Evolutionary conservation across 2,329 filamentous ascomycete species (phyloP).

Genomic region (Pseudogymnoascus sp.): DNA sequence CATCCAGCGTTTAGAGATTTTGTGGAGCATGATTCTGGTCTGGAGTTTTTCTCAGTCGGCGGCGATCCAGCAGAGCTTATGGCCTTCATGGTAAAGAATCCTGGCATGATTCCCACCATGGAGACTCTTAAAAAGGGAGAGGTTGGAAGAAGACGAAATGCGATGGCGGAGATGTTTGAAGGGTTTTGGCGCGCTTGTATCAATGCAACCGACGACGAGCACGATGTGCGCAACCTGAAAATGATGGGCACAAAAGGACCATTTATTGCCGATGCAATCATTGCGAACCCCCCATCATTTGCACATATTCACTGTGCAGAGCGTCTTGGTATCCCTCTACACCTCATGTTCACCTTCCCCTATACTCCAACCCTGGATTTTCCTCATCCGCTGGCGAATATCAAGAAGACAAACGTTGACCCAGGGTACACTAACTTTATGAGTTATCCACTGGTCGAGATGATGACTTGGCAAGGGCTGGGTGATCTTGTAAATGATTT

Average conservation of each 20-base stretch:
- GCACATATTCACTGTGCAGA: slow-evolving; percentile 75
- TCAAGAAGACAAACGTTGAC: slow-evolving; percentile 60
- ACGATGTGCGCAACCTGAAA: slow-evolving; percentile 50
- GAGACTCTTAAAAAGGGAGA: slow-evolving; percentile 67
- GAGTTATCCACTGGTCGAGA: slow-evolving; percentile 67
- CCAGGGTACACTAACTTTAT: slow-evolving; percentile 68
- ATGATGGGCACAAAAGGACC: slow-evolving; percentile 55
- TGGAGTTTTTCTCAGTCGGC: slow-evolving; percentile 75
- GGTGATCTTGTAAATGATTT: slow-evolving; percentile 69
- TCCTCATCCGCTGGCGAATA: slow-evolving; percentile 66
- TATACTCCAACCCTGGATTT: slow-evolving; percentile 67
- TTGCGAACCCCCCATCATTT: slow-evolving; percentile 73
- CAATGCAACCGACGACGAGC: slow-evolving; percentile 62
- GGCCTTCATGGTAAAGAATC: slow-evolving; percentile 80
- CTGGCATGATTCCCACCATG: slow-evolving; percentile 65
- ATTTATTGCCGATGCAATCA: slow-evolving; percentile 71
- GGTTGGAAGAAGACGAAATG: slow-evolving; percentile 55
- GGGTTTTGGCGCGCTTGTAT: slow-evolving; percentile 76
- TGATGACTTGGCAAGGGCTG: slow-evolving; percentile 78
- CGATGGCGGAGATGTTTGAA: slow-evolving; percentile 76
- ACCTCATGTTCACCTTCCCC: slow-evolving; percentile 81
- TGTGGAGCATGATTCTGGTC: slow-evolving; percentile 57
- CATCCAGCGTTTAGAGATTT: slow-evolving; percentile 72
- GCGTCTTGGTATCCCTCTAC: slow-evolving; percentile 58
- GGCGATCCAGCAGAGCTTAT: slow-evolving; percentile 74